Evolutionary conservation across 352 stramenopile genomes (phyloP).

Genomic region (Phytophthora brassicae): DNA sequence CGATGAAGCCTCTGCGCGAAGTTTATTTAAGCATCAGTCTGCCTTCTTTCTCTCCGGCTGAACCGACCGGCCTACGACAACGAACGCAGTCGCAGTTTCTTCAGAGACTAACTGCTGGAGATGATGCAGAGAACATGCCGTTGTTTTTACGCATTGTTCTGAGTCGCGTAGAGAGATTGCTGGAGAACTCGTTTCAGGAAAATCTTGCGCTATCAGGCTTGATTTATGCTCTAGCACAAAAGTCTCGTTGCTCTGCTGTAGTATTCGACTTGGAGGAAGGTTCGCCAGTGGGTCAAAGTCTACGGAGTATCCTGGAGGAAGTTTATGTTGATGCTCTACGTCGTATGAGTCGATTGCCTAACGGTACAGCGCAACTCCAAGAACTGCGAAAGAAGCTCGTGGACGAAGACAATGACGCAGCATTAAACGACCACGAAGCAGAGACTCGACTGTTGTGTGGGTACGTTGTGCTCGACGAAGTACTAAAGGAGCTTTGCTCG

Average conservation of each 20-base stretch:
- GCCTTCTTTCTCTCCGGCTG: slow-evolving; percentile 68
- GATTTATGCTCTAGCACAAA: slow-evolving; percentile 71
- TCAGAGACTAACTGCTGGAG: slow-evolving; percentile 15
- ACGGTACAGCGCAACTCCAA: slow-evolving; percentile 43
- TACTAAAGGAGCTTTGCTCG: slow-evolving; percentile 85
- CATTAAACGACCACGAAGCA: slow-evolving; percentile 61
- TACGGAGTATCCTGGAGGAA: slow-evolving; percentile 82
- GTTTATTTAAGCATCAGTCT: slow-evolving; percentile 69
- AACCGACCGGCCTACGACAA: slow-evolving; percentile 33
- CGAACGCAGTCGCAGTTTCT: slow-evolving; percentile 25
- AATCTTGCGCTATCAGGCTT: slow-evolving; percentile 82
- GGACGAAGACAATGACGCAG: slow-evolving; percentile 65
- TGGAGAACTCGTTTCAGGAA: slow-evolving; percentile 85
- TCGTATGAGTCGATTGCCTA: slow-evolving; percentile 60
- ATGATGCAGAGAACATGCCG: slow-evolving; percentile 26
- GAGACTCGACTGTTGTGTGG: slow-evolving; percentile 69
- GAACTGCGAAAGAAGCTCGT: slow-evolving; percentile 69
- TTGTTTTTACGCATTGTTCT: slow-evolving; percentile 79
- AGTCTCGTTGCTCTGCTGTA: slow-evolving; percentile 43
- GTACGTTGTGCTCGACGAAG: slow-evolving; percentile 83
- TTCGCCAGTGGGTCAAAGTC: slow-evolving; percentile 41
- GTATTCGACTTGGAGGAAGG: slow-evolving; percentile 62
- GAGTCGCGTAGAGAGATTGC: slow-evolving; percentile 67
- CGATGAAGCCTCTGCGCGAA: slow-evolving; percentile 69
- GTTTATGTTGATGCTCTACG: slow-evolving; percentile 68